A percentile compares a stretch with the other conserved stretches of the same genome.
Conservation (phyloP, 192 early-diverging fungal species). For the Coemansia sp. region DNA sequence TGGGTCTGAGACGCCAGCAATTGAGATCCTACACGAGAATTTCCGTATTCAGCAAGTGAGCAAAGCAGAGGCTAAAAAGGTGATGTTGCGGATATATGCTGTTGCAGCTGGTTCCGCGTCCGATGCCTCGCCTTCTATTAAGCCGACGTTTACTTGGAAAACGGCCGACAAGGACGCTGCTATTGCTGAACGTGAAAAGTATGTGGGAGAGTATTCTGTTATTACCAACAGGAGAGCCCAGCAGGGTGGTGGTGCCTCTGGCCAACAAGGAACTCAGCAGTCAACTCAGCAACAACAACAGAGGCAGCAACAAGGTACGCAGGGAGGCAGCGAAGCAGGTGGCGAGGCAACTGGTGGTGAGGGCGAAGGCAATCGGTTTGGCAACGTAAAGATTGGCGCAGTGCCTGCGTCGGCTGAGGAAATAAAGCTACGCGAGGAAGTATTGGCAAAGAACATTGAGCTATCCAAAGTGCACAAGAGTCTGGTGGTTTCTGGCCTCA, state of each 20-base stretch:
- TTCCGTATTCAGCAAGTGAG: conserved; percentile 45
- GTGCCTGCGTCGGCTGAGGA: conserved; percentile 59
- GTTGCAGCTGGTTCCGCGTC: conserved; percentile 18
- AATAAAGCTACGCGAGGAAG: conserved; percentile 60
- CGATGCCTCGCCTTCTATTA: conserved; percentile 45
- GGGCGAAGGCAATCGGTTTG: conserved; percentile 28
- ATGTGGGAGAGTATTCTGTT: conserved; percentile 39
- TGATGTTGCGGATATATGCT: conserved; percentile 59
- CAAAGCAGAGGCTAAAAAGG: conserved; percentile 51
- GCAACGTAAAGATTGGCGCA: conserved; percentile 47
- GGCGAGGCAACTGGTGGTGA: conserved; percentile 8
- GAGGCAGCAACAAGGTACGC: neutral
- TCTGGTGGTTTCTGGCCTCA: conserved; percentile 71
- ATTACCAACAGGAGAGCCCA: conserved; percentile 13
- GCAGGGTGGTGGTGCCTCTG: neutral
- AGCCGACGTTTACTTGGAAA: conserved; percentile 51
- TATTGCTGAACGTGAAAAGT: conserved; percentile 54
- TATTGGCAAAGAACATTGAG: conserved; percentile 70
- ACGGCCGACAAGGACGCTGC: conserved; percentile 52
- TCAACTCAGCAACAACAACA: neutral
- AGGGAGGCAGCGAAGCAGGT: conserved; percentile 2
- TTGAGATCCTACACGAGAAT: conserved; percentile 54
- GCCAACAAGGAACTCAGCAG: neutral
- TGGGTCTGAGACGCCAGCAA: conserved; percentile 43
- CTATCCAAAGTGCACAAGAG: conserved; percentile 72